Evolutionary conservation across 805 yeast genomes (phyloP).

Genomic region (Nakazawaea populi): DNA sequence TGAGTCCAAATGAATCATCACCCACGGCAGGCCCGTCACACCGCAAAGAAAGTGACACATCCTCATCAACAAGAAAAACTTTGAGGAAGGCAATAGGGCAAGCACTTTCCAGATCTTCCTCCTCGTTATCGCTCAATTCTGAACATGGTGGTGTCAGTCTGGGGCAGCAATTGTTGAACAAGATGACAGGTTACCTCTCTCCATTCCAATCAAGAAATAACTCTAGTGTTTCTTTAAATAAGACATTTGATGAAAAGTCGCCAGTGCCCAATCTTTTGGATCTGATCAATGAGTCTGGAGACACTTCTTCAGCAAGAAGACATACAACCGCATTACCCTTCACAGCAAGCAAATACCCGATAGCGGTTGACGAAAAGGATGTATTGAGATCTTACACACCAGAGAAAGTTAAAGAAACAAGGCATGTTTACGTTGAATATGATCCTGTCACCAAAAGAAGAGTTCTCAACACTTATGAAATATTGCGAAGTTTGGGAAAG

Average conservation of each 20-base stretch:
- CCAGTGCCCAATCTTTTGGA: not conserved
- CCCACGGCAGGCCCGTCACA: not conserved
- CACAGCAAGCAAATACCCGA: not conserved
- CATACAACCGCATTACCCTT: slow-evolving; percentile 3
- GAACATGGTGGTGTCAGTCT: not conserved
- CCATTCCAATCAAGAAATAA: slow-evolving; percentile 5
- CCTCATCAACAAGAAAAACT: not conserved
- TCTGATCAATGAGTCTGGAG: not conserved
- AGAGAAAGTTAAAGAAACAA: slow-evolving; percentile 71
- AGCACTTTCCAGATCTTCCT: not conserved
- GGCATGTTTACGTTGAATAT: slow-evolving; percentile 71
- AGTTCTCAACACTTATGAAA: slow-evolving; percentile 84
- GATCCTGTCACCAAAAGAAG: slow-evolving; percentile 83
- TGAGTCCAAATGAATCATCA: not conserved
- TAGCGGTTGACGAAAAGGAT: slow-evolving; percentile 5
- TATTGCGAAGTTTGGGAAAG: slow-evolving; percentile 77
- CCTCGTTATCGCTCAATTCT: not conserved
- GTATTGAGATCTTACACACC: slow-evolving; percentile 9
- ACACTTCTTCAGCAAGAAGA: not conserved
- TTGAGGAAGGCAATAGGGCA: slow-evolving; percentile 1
- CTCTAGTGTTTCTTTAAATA: not conserved
- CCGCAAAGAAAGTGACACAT: not conserved
- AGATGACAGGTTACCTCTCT: not conserved
- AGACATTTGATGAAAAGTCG: not conserved
- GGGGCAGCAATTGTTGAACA: not conserved